A percentile compares a stretch with the other conserved stretches of the same genome.
Conservation (phyloP, 2,329 filamentous ascomycete species). For the Arthroderma sp. region DNA sequence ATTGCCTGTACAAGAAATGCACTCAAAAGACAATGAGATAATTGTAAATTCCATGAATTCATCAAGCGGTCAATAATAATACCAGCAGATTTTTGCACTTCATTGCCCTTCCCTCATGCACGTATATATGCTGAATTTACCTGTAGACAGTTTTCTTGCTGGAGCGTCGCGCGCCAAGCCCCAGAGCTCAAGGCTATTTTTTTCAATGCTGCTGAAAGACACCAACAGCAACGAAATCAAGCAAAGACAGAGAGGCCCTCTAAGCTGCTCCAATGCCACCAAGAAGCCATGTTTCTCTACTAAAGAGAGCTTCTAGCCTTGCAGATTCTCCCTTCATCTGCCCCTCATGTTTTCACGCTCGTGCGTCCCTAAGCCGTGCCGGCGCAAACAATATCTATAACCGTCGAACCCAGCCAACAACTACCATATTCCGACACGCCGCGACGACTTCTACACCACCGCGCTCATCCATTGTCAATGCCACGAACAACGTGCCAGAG, state of each 20-base stretch:
- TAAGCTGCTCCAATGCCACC: constrained; percentile 23
- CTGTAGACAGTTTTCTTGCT: too few species aligned
- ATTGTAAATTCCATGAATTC: too few species aligned
- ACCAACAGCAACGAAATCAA: neutral
- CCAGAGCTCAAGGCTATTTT: neutral
- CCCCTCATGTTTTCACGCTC: constrained; percentile 28
- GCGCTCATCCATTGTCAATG: constrained; percentile 42
- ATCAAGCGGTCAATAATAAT: too few species aligned
- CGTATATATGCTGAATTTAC: too few species aligned
- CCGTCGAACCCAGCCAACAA: too few species aligned
- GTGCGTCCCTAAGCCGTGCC: constrained; percentile 6
- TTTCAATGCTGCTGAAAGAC: neutral
- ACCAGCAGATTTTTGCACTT: too few species aligned
- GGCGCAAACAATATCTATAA: too few species aligned
- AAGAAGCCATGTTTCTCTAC: constrained; percentile 24
- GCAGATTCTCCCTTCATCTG: constrained; percentile 22
- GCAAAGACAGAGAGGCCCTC: neutral
- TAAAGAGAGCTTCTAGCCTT: constrained; percentile 22
- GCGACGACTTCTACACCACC: constrained; percentile 26
- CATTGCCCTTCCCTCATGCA: too few species aligned
- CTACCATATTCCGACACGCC: neutral
- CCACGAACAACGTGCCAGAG: constrained; percentile 40
- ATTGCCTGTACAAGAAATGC: too few species aligned
- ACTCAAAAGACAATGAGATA: too few species aligned
- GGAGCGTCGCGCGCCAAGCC: neutral